Conservation (phyloP, 1,139 yeast genomes). For the Starmera stellimalicola region DNA sequence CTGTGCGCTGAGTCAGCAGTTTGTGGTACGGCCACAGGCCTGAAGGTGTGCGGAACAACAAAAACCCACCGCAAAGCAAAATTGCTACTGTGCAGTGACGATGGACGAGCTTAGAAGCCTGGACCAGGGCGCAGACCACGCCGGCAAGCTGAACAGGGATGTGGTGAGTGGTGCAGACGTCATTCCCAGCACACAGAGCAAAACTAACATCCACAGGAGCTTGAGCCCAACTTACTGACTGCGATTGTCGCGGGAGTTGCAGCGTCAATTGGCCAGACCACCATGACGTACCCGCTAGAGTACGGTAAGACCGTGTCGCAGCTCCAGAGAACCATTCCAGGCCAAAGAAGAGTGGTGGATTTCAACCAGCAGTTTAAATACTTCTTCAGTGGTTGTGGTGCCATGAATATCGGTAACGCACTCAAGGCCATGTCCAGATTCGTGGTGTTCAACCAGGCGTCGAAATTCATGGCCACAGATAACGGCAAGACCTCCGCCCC, state of each 20-base stretch:
- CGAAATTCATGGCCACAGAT: constrained; percentile 59
- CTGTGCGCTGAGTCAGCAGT: too few species aligned
- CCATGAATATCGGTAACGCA: constrained; percentile 68
- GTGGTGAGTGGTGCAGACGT: background rate
- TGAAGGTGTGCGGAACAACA: too few species aligned
- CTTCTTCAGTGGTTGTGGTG: constrained; percentile 69
- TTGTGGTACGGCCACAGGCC: too few species aligned
- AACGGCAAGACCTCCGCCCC: constrained; percentile 56
- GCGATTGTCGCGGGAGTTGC: constrained; percentile 69
- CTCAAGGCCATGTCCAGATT: constrained; percentile 67
- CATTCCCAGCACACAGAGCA: background rate
- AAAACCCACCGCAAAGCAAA: too few species aligned
- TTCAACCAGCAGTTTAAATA: constrained; percentile 33
- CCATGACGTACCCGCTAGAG: constrained; percentile 77
- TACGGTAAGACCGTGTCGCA: constrained; percentile 70
- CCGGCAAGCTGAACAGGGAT: background rate
- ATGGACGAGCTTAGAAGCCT: too few species aligned
- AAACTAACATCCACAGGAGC: background rate
- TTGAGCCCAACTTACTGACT: constrained; percentile 32
- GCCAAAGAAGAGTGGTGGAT: constrained; percentile 30
- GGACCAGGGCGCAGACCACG: too few species aligned
- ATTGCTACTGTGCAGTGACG: too few species aligned
- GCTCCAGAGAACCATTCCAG: constrained; percentile 36
- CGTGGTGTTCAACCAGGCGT: constrained; percentile 65
- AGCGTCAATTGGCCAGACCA: constrained; percentile 66